Conservation (phyloP, 805 yeast species). For the Monosporozyma servazzii region DNA sequence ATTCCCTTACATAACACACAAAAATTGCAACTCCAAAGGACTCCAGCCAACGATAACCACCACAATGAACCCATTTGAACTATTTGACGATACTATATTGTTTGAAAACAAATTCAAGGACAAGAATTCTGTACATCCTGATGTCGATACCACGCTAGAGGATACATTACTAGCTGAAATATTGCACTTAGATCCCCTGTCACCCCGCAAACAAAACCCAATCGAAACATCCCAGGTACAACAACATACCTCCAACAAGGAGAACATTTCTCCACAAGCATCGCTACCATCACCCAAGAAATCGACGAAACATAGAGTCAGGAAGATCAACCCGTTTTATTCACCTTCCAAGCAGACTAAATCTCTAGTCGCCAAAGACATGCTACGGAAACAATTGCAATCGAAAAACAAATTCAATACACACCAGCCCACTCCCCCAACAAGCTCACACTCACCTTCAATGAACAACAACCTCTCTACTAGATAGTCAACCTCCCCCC, state of each 20-base stretch:
- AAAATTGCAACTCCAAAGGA: too few relatives aligned
- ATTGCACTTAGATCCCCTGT: not conserved
- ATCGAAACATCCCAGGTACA: not conserved
- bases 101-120: not conserved
- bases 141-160: not conserved
- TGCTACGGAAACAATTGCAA: not conserved
- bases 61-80: not conserved
- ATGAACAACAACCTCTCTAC: not conserved
- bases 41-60: too few relatives aligned
- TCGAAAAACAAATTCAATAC: not conserved
- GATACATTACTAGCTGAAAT: not conserved
- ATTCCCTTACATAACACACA: not conserved
- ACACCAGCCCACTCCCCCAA: not conserved
- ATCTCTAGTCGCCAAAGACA: not conserved
- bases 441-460: not conserved
- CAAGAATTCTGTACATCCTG: not conserved
- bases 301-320: not conserved
- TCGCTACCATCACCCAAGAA: not conserved
- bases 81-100: not conserved
- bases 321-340: constrained; percentile 8
- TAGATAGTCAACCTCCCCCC: not conserved
- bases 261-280: not conserved
- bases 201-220: not conserved
- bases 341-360: constrained; percentile 5
- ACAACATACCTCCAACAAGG: not conserved